Conservation (phyloP, 2,329 filamentous ascomycete genomes). For the Nemania diffusa region DNA sequence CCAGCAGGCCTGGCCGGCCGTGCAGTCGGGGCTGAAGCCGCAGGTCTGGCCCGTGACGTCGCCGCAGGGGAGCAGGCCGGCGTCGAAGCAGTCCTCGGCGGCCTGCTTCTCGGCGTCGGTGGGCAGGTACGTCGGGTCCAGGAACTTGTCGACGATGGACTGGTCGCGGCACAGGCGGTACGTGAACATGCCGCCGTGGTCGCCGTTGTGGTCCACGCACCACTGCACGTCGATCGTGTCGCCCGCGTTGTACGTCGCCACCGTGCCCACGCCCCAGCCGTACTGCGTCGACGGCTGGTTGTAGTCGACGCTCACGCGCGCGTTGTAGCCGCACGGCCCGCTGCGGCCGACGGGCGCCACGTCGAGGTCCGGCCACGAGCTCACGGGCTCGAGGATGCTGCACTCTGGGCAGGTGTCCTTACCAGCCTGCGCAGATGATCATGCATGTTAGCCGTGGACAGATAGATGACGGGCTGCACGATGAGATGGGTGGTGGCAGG, state of each 20-base stretch:
- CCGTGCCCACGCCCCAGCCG: slow-evolving; percentile 56
- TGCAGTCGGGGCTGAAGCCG: slow-evolving; percentile 60
- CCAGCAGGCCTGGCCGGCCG: slow-evolving; percentile 55
- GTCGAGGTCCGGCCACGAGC: slow-evolving; percentile 60
- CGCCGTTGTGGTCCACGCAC: slow-evolving; percentile 67
- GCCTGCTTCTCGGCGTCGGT: slow-evolving; percentile 63
- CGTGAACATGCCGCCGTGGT: slow-evolving; percentile 67
- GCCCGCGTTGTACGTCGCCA: slow-evolving; percentile 58
- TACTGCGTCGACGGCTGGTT: slow-evolving; percentile 55
- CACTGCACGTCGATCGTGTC: slow-evolving; percentile 62
- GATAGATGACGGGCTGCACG: too few relatives aligned
- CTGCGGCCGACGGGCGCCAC: slow-evolving; percentile 58
- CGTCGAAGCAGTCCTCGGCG: slow-evolving; percentile 63
- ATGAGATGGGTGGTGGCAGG: too few relatives aligned
- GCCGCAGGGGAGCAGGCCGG: slow-evolving; percentile 59
- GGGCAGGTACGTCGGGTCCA: slow-evolving; percentile 59
- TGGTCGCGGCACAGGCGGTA: slow-evolving; percentile 66
- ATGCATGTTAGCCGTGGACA: slow-evolving; percentile 29
- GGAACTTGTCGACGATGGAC: slow-evolving; percentile 60
- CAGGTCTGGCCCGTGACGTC: slow-evolving; percentile 62
- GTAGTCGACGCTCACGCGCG: slow-evolving; percentile 63
- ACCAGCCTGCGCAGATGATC: slow-evolving; percentile 54
- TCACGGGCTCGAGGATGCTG: slow-evolving; percentile 64
- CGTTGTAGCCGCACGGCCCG: slow-evolving; percentile 65
- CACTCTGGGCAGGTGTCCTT: slow-evolving; percentile 65